Conservation (phyloP, 2,329 filamentous ascomycete species). For the Hymenoscyphus salicellus region DNA sequence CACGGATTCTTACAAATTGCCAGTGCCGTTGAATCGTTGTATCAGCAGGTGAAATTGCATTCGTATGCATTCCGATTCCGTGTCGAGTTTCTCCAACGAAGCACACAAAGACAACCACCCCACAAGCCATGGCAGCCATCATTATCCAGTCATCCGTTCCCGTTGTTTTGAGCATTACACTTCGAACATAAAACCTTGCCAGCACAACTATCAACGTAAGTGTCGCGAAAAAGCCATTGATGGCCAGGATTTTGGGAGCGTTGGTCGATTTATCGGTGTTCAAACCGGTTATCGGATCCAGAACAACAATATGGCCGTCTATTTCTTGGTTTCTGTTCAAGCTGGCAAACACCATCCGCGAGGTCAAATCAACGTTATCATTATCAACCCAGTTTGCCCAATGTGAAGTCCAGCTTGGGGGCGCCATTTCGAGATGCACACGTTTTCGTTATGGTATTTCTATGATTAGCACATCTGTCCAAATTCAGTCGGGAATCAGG, state of each 20-base stretch:
- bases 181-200: slow-evolving; percentile 43
- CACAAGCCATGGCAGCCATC: slow-evolving; percentile 36
- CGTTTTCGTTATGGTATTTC: background rate
- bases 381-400: too few species aligned
- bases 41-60: slow-evolving; percentile 35
- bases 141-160: slow-evolving; percentile 49
- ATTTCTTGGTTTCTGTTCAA: background rate
- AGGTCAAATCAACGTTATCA: too few species aligned
- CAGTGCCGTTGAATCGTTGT: slow-evolving; percentile 39
- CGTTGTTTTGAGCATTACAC: slow-evolving; percentile 44
- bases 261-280: slow-evolving; percentile 34
- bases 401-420: background rate
- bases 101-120: slow-evolving; percentile 16
- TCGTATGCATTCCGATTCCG: slow-evolving; percentile 44
- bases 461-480: background rate
- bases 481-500: background rate
- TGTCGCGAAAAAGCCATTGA: slow-evolving; percentile 40
- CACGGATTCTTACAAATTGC: slow-evolving; percentile 32
- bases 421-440: background rate
- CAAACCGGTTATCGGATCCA: slow-evolving; percentile 5
- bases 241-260: slow-evolving; percentile 38
- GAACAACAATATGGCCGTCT: background rate
- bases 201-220: slow-evolving; percentile 38
- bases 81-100: slow-evolving; percentile 40
- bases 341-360: too few species aligned